Conservation (phyloP, 2,329 filamentous ascomycete species). For the Cercospora sp. region DNA sequence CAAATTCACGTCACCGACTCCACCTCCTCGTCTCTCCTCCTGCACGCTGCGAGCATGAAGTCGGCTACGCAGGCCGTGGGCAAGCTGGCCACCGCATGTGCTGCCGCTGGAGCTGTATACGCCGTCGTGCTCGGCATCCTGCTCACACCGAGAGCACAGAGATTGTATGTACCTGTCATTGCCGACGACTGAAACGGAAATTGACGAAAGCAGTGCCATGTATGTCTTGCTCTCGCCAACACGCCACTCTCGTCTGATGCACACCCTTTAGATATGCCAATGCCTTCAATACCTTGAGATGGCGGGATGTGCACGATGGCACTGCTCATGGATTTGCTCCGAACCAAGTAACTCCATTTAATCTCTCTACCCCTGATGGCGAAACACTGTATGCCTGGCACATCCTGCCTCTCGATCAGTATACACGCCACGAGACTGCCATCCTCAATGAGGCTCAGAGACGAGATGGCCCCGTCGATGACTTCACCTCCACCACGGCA, state of each 20-base stretch:
- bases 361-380: constrained; percentile 70
- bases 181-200: not conserved
- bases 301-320: constrained; percentile 72
- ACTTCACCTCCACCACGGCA: constrained; percentile 51
- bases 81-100: constrained; percentile 21
- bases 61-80: constrained; percentile 13
- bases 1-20: not conserved
- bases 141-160: constrained; percentile 70
- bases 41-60: constrained; percentile 10
- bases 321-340: constrained; percentile 82
- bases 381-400: constrained; percentile 88
- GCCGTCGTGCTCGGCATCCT: constrained; percentile 34
- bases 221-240: not conserved
- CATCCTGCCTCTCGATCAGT: constrained; percentile 75
- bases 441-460: constrained; percentile 54
- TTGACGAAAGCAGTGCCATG: constrained; percentile 11
- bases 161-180: constrained; percentile 62
- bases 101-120: constrained; percentile 33
- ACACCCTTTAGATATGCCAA: constrained; percentile 72
- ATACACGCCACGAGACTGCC: constrained; percentile 67
- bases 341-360: constrained; percentile 87
- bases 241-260: constrained; percentile 4
- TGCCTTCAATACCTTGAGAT: constrained; percentile 70
- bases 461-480: constrained; percentile 46
- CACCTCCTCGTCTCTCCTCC: not conserved